phyloP scores from a whole-genome alignment of 352 stramenopile species.

The Pythium dissimile region DNA sequence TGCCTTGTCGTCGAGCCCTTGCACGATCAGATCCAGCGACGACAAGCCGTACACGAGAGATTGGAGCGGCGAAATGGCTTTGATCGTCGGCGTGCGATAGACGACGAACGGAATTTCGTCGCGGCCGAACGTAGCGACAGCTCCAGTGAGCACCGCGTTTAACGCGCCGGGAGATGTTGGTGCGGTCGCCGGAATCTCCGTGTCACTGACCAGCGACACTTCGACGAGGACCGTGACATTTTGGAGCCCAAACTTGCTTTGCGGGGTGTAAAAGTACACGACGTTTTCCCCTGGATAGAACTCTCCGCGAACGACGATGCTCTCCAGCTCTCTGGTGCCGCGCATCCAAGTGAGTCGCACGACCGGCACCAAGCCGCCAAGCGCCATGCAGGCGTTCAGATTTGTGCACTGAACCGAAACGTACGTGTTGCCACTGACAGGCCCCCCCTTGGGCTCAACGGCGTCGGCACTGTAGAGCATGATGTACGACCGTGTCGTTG shows the following conservation, averaged over 20 bases:
- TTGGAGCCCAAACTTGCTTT: conserved; percentile 70
- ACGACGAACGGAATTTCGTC: conserved; percentile 72
- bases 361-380: conserved; percentile 21
- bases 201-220: conserved; percentile 21
- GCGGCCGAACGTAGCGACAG: conserved; percentile 32
- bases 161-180: neutral
- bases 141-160: neutral
- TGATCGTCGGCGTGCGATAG: conserved; percentile 61
- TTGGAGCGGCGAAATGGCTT: conserved; percentile 36
- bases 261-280: conserved; percentile 73
- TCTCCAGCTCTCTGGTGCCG: conserved; percentile 55
- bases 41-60: conserved; percentile 47
- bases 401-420: conserved; percentile 55
- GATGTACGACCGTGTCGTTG: conserved; percentile 28
- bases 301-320: conserved; percentile 47
- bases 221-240: conserved; percentile 64
- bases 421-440: conserved; percentile 72
- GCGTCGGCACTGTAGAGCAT: conserved; percentile 52
- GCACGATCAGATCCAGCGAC: conserved; percentile 45
- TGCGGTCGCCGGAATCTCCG: neutral
- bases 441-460: conserved; percentile 51
- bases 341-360: conserved; percentile 60
- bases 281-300: conserved; percentile 58
- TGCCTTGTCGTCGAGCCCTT: conserved; percentile 61
- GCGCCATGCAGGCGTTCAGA: conserved; percentile 44